Percentiles rank a stretch among this genome's conserved stretches.
Evolutionary conservation across 306 rosid genomes (phyloP).

Genomic region (Hippophae gyantsensis): DNA sequence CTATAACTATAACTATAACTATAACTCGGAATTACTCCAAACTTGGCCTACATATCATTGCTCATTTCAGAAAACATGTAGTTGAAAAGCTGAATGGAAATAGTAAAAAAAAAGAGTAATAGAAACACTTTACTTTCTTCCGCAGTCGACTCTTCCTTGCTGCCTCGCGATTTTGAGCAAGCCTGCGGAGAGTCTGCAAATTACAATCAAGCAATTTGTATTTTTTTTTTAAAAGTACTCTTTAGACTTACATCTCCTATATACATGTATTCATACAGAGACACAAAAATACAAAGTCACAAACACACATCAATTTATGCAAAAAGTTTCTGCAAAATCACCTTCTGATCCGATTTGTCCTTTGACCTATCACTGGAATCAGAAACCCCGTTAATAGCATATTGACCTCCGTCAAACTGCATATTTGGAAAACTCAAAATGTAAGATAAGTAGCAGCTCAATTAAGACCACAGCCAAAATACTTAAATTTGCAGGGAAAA

Average conservation of each 20-base stretch:
- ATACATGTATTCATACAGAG: too few relatives aligned
- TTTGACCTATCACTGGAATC: constrained; percentile 94
- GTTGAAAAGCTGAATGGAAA: background rate
- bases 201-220: constrained; percentile 4
- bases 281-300: background rate
- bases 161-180: constrained; percentile 99
- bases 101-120: background rate
- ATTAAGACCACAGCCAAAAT: background rate
- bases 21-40: too few relatives aligned
- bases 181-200: constrained; percentile 85
- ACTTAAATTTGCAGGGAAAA: constrained; percentile 1
- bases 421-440: constrained; percentile 20
- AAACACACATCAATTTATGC: constrained; percentile 3
- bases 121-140: constrained; percentile 53
- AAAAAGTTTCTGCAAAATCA: constrained; percentile 19
- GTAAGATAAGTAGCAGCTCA: constrained; percentile 17
- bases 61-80: background rate
- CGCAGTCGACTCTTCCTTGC: constrained; percentile 94
- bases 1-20: too few relatives aligned
- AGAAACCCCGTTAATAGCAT: constrained; percentile 47
- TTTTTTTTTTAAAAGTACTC: too few relatives aligned
- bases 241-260: too few relatives aligned
- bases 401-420: constrained; percentile 61
- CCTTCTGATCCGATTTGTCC: constrained; percentile 95
- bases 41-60: too few relatives aligned